phyloP scores from a whole-genome alignment of 1,284 basidiomycete species.

The Cryptococcus sp. region DNA sequence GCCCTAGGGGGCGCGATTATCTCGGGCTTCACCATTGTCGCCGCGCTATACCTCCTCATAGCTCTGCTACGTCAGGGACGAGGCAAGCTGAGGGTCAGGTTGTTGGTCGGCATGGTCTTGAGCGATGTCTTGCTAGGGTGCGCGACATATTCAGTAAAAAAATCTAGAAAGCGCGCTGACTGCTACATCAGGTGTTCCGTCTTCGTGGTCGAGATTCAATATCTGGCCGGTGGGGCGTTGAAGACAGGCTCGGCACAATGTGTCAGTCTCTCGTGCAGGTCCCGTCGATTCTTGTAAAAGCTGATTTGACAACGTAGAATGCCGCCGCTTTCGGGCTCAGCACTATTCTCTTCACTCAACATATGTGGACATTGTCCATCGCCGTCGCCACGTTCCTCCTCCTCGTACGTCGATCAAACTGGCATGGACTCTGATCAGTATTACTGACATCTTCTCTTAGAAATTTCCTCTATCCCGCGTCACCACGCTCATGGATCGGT shows the following conservation, averaged over 20 bases:
- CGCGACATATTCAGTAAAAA: constrained; percentile 11
- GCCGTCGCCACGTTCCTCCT: constrained; percentile 46
- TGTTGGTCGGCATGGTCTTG: constrained; percentile 47
- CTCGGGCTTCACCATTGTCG: constrained; percentile 34
- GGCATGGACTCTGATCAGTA: not conserved
- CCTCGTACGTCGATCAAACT: constrained; percentile 29
- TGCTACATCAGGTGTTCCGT: constrained; percentile 28
- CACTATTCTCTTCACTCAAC: constrained; percentile 43
- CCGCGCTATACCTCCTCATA: constrained; percentile 33
- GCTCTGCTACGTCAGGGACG: constrained; percentile 33
- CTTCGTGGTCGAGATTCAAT: constrained; percentile 30
- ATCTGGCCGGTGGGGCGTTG: constrained; percentile 23
- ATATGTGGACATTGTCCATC: constrained; percentile 47
- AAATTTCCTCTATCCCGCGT: constrained; percentile 43
- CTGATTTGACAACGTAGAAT: constrained; percentile 29
- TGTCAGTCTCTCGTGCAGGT: constrained; percentile 25
- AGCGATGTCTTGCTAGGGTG: constrained; percentile 46
- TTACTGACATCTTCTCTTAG: constrained; percentile 14
- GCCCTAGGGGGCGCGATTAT: constrained; percentile 40
- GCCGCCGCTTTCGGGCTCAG: constrained; percentile 40
- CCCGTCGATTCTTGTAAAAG: no score
- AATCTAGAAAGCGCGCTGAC: not conserved
- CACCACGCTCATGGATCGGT: constrained; percentile 39
- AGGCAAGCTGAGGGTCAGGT: constrained; percentile 42
- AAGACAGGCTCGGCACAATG: constrained; percentile 31